Evolutionary conservation across 495 filamentous ascomycete genomes (phyloP), one percentile per base, ranked within the genome.

Genomic region (Hyaloscypha hepaticicola): DNA sequence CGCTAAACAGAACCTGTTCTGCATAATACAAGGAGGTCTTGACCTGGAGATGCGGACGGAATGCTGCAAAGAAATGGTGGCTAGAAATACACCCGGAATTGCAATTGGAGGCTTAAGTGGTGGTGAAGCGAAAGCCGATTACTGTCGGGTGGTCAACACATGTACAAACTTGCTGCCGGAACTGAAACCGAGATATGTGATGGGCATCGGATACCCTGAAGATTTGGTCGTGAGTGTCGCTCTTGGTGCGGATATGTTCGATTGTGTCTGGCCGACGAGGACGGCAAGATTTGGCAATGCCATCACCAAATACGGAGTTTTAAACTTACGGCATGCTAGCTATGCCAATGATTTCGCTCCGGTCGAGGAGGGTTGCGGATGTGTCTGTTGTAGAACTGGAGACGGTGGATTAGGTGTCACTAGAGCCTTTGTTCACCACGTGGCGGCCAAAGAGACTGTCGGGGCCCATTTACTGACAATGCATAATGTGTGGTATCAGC

Each of bases 181-280:
- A 58, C 77, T 89, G 55, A 98, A 98, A 73, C 95, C 95, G 4
- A 82, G 95, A 74, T 98, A 99, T 77, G 95, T 98, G 38, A 98
- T 99, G 96, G 95, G 95, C 19, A 92, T 99, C 66, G 92, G 95
- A 31, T 99, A 97, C 73, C 95, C 95, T 1, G 95, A 97, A 73
- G 95, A 99, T 75, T 80, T 99, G 59, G 80, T 99, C 14, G 92
- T 99, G 16, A 92, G 90, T 58, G 82, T 96, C 14, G 95, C 95
- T 12, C 83, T 99, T 5, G 95, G 95, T 5, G 95, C 96, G 25
- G 95, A 99, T 73, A 98, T 99, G 96, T 99, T 99, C 75, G 95
- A 99, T 78, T 99, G 96, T 72, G 95, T 98, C 6, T 99, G 96
- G 96, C 96, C 94, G 8, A 99, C 95, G 26, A 83, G 95, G 48